Evolutionary conservation across 1,284 basidiomycete species (phyloP).

Genomic region (Xanthoconium separans): DNA sequence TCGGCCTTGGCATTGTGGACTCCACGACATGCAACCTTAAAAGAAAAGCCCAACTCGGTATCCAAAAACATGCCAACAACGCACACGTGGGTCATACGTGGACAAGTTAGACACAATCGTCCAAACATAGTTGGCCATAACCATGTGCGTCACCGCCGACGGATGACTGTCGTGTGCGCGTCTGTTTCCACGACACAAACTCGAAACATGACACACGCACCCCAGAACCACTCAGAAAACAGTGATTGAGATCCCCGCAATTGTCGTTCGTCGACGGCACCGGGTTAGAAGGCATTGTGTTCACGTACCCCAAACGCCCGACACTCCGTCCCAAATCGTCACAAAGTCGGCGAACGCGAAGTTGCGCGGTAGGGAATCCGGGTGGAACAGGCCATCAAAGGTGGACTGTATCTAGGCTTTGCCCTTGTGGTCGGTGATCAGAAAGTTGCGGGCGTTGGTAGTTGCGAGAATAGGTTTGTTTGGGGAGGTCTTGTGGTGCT

Average conservation of each 20-base stretch:
- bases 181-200: too few relatives aligned
- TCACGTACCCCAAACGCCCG: not conserved
- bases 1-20: too few relatives aligned
- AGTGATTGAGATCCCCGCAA: not conserved
- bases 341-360: conserved; percentile 47
- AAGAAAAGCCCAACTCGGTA: too few relatives aligned
- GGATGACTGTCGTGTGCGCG: conserved; percentile 35
- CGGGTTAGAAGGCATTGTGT: too few relatives aligned
- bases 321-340: conserved; percentile 33
- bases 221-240: too few relatives aligned
- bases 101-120: conserved; percentile 26
- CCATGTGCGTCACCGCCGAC: conserved; percentile 40
- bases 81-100: too few relatives aligned
- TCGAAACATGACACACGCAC: too few relatives aligned
- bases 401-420: conserved; percentile 43
- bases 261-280: too few relatives aligned
- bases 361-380: conserved; percentile 29
- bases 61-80: too few relatives aligned
- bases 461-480: conserved; percentile 30
- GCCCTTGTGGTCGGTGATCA: conserved; percentile 26
- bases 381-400: conserved; percentile 37
- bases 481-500: conserved; percentile 36
- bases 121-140: conserved; percentile 51
- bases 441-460: too few relatives aligned
- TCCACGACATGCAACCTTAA: too few relatives aligned